phyloP scores from a whole-genome alignment of 2,329 filamentous ascomycete genomes.

The Calonectria ilicicola region DNA sequence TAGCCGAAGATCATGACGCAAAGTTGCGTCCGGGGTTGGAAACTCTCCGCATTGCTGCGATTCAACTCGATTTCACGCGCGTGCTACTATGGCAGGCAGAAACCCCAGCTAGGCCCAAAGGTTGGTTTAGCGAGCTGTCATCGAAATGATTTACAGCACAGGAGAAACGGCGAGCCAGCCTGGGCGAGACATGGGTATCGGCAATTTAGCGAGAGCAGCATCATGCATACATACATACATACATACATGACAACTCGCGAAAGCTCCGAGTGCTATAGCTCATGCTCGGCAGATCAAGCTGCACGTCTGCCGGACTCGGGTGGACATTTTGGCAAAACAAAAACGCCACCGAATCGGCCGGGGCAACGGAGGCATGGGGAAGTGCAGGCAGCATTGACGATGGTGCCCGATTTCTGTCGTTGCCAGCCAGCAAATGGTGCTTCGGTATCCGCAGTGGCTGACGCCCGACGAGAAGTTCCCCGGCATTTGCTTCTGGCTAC shows the following conservation, averaged over 20 bases:
- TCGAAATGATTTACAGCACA: constrained; percentile 7
- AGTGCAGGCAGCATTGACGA: constrained; percentile 10
- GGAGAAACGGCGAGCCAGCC: background rate
- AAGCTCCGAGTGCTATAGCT: background rate
- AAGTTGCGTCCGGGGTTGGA: constrained; percentile 17
- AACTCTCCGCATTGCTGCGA: constrained; percentile 13
- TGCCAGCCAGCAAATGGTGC: background rate
- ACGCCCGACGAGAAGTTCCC: constrained; percentile 12
- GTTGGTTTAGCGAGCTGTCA: constrained; percentile 6
- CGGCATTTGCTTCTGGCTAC: constrained; percentile 9
- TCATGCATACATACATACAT: constrained; percentile 5
- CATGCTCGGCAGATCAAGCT: constrained; percentile 9
- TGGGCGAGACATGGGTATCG: background rate
- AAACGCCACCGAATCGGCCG: constrained; percentile 11
- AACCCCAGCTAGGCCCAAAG: background rate
- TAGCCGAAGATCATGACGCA: constrained; percentile 22
- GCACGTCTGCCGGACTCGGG: constrained; percentile 10
- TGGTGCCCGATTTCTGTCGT: background rate
- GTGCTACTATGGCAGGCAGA: constrained; percentile 12
- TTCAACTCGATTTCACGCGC: constrained; percentile 5
- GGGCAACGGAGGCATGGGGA: constrained; percentile 10
- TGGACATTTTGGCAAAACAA: background rate
- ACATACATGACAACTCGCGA: constrained; percentile 1
- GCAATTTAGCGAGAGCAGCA: constrained; percentile 7
- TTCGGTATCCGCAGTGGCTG: constrained; percentile 11